Evolutionary conservation across 2,329 filamentous ascomycete genomes (phyloP), one percentile per base, ranked within the genome.

Genomic region (Biscogniauxia sp.): DNA sequence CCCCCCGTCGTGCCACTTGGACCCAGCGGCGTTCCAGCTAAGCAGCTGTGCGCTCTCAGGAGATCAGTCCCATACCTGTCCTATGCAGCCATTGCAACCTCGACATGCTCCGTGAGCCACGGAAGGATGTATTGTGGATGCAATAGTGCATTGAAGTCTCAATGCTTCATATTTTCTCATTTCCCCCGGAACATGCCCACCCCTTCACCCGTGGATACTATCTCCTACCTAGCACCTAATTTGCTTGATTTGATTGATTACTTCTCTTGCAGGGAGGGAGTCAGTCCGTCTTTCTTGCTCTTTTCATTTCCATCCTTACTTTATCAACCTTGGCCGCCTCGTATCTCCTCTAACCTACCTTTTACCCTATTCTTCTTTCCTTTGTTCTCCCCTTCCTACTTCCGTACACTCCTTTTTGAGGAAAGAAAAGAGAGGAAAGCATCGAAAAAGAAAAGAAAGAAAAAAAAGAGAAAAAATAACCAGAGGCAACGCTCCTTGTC

Each of bases 141-240:
- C 68, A 70, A 69, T 70, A 67, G 68, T 68, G 69, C 70, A 71
- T 70, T 70, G 67, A 71, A 69, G 66, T 65, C 67, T 70, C 65
- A 69, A 67, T 69, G 67, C 69, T 67, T 68, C 65, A 68, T 65
- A 67, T 68, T 64, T 61, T 60, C 61, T 68, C 68, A 71, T 71
- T 73, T 73, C 69, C 71, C 68, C 69, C 67, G 66, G 68, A 69
- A 70, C 70, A 70, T 69, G 66, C 64, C 64, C 65, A 69, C 68
- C 67, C 68, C 68, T 71, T 70, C 69, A 60, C 65, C 67, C 65
- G 62, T 68, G 68, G 65, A 63, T 68, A 71, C 64, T 59, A 61
- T 57, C 55, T 63, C 57, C 58, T 67, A 63, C 61, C 64, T 67
- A 66, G 68, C 69, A 32, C 28, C 28, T 32, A 70, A 68, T 72